Evolutionary conservation across 1,284 basidiomycete species (phyloP), one percentile per base, ranked within the genome.

Genomic region (Ustilago curta): DNA sequence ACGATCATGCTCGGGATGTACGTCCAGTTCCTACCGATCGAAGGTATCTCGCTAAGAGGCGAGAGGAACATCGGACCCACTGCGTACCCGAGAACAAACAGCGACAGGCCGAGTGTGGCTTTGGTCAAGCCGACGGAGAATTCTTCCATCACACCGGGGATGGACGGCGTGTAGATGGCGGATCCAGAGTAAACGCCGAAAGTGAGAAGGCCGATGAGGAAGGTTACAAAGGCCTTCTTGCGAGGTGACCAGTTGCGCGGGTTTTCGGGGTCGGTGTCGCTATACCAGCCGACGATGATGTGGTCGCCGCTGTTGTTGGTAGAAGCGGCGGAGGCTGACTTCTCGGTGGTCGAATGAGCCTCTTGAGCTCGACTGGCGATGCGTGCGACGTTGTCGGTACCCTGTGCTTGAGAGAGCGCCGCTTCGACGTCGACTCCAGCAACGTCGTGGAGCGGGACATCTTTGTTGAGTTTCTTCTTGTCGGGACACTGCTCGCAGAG

Each of bases 61-160:
- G 89, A 90, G 3, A 90, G 87, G 9, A 72, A 32, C 32, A 78
- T 49, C 8, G 78, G 76, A 1, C 78, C 78, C 3, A 77, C 8
- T 7, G 59, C 78, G 9, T 79, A 69, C 0, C 90, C 90, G 14
- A 83, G 67, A 7, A 88, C 86, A 57, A 90, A 94, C 8, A 93
- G 81, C 60, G 90, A 91, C 37, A 94, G 87, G 2, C 88, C 88
- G 9, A 94, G 88, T 83, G 92, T 90, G 1, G 93, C 90, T 69
- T 93, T 90, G 71, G 90, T 88, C 43, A 88, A 87, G 1, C 88
- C 86, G 37, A 92, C 88, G 58, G 88, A 84, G 71, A 93, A 91
- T 8, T 90, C 88, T 11, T 79, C 66, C 45, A 89, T 87, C 31
- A 78, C 59, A 37, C 80, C 78, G 1, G 74, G 77, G 72, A 80